A percentile compares a stretch with the other conserved stretches of the same genome.
Conservation (phyloP, 129 eudicot species). For the Kitagawia praeruptora region DNA sequence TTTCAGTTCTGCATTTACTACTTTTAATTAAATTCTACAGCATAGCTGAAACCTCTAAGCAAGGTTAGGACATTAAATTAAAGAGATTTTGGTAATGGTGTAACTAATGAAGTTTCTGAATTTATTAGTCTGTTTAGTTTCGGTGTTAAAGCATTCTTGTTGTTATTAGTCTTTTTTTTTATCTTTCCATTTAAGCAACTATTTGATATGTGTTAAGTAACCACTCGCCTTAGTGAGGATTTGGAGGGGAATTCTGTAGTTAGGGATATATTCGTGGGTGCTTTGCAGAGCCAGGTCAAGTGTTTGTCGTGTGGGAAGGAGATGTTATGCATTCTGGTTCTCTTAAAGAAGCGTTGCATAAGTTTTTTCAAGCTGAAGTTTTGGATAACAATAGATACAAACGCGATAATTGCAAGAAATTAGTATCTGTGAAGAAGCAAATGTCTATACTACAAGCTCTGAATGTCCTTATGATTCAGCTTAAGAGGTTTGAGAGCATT, state of each 20-base stretch:
- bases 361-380: slow-evolving; percentile 76
- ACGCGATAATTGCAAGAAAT: slow-evolving; percentile 82
- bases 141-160: no score
- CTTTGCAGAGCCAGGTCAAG: slow-evolving; percentile 90
- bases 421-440: slow-evolving; percentile 89
- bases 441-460: slow-evolving; percentile 91
- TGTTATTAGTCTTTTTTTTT: no score
- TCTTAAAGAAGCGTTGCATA: slow-evolving; percentile 68
- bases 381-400: slow-evolving; percentile 90
- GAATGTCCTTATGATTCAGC: slow-evolving; percentile 86
- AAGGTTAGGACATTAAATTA: no score
- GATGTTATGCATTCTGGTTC: slow-evolving; percentile 56
- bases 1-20: no score
- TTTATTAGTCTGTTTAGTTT: no score
- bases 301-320: slow-evolving; percentile 87
- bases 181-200: no score
- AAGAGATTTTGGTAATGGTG: no score
- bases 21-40: no score
- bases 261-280: slow-evolving; percentile 94
- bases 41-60: no score
- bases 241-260: slow-evolving; percentile 43
- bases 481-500: slow-evolving; percentile 93
- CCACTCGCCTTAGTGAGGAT: slow-evolving; percentile 15
- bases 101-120: no score
- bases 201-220: no score